Conservation (phyloP, 2,329 filamentous ascomycete genomes). For the Colletotrichum tropicale region DNA sequence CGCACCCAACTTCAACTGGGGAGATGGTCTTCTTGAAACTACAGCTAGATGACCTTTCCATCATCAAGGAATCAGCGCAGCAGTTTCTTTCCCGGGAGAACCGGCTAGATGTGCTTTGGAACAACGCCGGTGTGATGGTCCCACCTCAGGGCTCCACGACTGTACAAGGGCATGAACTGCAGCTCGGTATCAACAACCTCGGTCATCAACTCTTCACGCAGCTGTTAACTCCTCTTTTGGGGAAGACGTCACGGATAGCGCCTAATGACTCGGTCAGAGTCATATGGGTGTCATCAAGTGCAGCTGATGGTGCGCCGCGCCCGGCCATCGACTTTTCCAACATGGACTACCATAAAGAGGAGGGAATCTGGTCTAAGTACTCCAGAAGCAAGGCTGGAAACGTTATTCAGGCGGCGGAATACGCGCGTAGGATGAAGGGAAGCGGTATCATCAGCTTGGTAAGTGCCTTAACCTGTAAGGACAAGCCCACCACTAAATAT, state of each 20-base stretch:
- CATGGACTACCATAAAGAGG: not conserved
- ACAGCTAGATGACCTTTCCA: not conserved
- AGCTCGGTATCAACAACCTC: not conserved
- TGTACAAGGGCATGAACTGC: not conserved
- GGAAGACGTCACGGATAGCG: rapidly evolving
- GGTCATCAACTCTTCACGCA: not conserved
- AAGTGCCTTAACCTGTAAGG: rapidly evolving
- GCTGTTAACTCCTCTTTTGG: rapidly evolving
- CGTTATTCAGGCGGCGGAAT: not conserved
- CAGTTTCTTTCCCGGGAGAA: not conserved
- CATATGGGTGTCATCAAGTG: not conserved
- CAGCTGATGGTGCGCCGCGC: not conserved
- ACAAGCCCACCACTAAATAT: rapidly evolving
- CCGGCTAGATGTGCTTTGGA: not conserved
- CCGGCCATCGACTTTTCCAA: not conserved
- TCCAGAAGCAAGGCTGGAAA: not conserved
- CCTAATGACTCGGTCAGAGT: rapidly evolving
- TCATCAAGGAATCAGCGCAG: not conserved
- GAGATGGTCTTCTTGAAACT: not conserved
- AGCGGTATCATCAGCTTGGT: not conserved
- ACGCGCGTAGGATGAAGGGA: not conserved
- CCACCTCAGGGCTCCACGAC: not conserved
- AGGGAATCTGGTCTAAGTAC: not conserved
- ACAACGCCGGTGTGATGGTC: not conserved
- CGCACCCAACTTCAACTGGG: not conserved